phyloP scores from a whole-genome alignment of 805 yeast genomes.

The Candida manassasensis region DNA sequence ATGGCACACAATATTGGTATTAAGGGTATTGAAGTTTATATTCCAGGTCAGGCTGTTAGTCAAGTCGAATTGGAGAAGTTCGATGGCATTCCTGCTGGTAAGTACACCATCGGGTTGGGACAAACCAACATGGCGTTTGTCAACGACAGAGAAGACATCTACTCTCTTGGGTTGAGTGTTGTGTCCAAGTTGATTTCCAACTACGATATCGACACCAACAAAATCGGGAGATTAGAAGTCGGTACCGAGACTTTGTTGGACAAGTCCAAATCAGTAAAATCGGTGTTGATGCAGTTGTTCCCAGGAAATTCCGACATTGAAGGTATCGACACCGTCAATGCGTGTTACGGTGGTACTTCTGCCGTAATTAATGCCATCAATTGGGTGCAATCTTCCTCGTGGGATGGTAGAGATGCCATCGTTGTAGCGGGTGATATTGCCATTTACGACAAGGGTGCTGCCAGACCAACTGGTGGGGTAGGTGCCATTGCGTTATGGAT shows the following conservation, averaged over 20 bases:
- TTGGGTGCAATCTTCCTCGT: slow-evolving; percentile 92
- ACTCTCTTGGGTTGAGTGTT: slow-evolving; percentile 91
- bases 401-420: slow-evolving; percentile 98
- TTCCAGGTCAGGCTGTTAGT: slow-evolving; percentile 69
- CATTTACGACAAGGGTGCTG: slow-evolving; percentile 93
- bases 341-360: slow-evolving; percentile 97
- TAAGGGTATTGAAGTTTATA: slow-evolving; percentile 89
- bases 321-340: slow-evolving; percentile 94
- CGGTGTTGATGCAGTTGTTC: slow-evolving; percentile 91
- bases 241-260: slow-evolving; percentile 97
- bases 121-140: slow-evolving; percentile 98
- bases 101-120: slow-evolving; percentile 97
- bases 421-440: slow-evolving; percentile 98
- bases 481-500: slow-evolving; percentile 92
- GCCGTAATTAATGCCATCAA: slow-evolving; percentile 90
- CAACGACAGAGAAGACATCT: slow-evolving; percentile 95
- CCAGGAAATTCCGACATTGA: slow-evolving; percentile 87
- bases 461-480: slow-evolving; percentile 99
- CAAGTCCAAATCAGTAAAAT: slow-evolving; percentile 94
- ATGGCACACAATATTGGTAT: slow-evolving; percentile 75
- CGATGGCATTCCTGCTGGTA: slow-evolving; percentile 88
- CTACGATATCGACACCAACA: slow-evolving; percentile 74
- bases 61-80: slow-evolving; percentile 82
- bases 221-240: slow-evolving; percentile 92
- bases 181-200: slow-evolving; percentile 70